These are phyloP conservation scores for Collybia sordida DNA, from an alignment of 768 basidiomycete species.

Conservation along the genomic window DNA sequence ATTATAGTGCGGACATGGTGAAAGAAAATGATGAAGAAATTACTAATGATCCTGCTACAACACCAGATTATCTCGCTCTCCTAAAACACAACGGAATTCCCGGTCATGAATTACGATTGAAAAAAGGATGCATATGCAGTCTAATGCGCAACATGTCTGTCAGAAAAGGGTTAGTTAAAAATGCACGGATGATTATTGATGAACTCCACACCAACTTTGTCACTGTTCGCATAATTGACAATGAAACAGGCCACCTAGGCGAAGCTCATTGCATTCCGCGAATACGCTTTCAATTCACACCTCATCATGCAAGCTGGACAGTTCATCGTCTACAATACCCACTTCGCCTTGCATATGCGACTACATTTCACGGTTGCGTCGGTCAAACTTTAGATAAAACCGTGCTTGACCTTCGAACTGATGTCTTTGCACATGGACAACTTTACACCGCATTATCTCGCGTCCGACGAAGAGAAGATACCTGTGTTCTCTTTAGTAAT, in stretches of 20 bases:
- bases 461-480: too few species aligned
- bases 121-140: slow-evolving; percentile 29
- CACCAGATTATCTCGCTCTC: not conserved
- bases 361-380: too few species aligned
- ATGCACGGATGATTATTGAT: slow-evolving; percentile 15
- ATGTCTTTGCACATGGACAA: too few species aligned
- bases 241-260: not conserved
- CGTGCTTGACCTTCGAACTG: too few species aligned
- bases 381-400: too few species aligned
- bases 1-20: not conserved
- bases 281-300: not conserved
- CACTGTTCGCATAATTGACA: not conserved
- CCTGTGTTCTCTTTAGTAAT: too few species aligned
- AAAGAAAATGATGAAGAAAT: not conserved
- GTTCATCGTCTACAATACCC: too few species aligned
- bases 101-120: slow-evolving; percentile 21
- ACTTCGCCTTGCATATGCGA: too few species aligned
- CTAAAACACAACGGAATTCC: not conserved
- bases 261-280: not conserved
- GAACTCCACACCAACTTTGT: not conserved
- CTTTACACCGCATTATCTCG: too few species aligned
- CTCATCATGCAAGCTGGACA: too few species aligned
- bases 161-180: slow-evolving; percentile 38
- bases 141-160: slow-evolving; percentile 36
- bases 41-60: not conserved